Evolutionary conservation across 169 alveolate genomes (phyloP).

Genomic region (Plasmodium relictum): DNA sequence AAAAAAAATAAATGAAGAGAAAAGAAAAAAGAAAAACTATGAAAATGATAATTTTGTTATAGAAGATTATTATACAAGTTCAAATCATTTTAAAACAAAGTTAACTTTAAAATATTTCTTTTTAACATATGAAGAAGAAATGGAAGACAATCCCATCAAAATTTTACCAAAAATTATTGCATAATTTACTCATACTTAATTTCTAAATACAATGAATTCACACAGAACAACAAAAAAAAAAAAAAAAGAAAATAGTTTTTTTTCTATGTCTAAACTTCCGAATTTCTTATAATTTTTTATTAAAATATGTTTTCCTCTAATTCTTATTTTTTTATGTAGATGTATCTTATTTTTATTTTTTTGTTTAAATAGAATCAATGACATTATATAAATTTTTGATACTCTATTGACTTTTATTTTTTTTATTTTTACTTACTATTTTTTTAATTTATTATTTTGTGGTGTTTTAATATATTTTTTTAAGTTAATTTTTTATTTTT

Average conservation of each 20-base stretch:
- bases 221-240: too few species aligned
- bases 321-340: too few species aligned
- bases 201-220: too few species aligned
- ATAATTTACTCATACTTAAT: not conserved
- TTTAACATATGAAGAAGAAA: constrained; percentile 64
- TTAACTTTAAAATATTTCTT: constrained; percentile 46
- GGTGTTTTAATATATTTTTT: not conserved
- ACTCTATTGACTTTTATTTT: not conserved
- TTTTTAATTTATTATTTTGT: not conserved
- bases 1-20: constrained; percentile 17
- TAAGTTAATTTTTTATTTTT: too few species aligned
- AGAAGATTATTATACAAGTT: constrained; percentile 58
- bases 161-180: constrained; percentile 39
- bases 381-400: too few species aligned
- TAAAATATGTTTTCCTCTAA: too few species aligned
- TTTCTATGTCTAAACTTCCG: too few species aligned
- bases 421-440: not conserved
- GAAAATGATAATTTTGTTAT: constrained; percentile 12
- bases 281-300: too few species aligned
- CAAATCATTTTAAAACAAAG: constrained; percentile 56
- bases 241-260: too few species aligned
- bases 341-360: not conserved
- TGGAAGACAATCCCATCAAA: constrained; percentile 53
- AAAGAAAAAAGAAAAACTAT: constrained; percentile 3
- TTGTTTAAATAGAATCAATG: constrained; percentile 2